Percentiles rank a stretch among this genome's conserved stretches.
phyloP scores from a whole-genome alignment of 106 monocot species.

The Phalaenopsis equestris region DNA sequence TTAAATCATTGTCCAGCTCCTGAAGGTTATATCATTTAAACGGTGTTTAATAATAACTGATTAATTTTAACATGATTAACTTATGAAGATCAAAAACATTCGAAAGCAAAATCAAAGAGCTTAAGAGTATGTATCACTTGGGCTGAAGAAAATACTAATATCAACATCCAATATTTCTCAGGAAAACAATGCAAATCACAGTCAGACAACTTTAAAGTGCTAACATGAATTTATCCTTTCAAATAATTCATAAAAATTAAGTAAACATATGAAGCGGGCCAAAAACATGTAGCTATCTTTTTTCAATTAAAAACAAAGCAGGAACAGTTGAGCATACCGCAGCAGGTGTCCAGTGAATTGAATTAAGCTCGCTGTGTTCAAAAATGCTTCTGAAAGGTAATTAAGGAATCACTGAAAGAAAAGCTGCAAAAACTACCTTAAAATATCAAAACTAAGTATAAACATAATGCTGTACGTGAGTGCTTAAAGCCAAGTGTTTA shows the following conservation, averaged over 20 bases:
- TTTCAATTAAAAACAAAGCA: not conserved
- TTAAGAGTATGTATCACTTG: too few species aligned
- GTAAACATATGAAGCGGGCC: not conserved
- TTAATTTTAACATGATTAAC: too few species aligned
- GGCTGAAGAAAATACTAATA: too few species aligned
- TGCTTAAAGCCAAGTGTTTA: too few species aligned
- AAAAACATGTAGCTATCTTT: not conserved
- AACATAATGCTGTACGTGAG: too few species aligned
- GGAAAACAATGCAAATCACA: not conserved
- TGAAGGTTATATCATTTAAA: too few species aligned
- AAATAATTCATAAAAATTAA: not conserved
- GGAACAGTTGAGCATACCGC: constrained; percentile 35
- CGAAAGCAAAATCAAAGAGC: too few species aligned
- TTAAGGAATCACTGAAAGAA: constrained; percentile 19
- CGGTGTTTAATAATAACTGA: too few species aligned
- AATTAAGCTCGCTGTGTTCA: constrained; percentile 60
- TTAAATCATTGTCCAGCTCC: too few species aligned
- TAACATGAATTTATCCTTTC: not conserved
- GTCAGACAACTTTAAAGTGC: not conserved
- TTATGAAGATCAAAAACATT: too few species aligned
- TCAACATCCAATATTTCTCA: not conserved
- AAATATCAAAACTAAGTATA: not conserved
- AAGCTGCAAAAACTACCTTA: not conserved
- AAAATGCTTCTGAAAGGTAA: constrained; percentile 61
- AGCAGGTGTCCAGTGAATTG: constrained; percentile 69